Conservation (phyloP, 352 stramenopile genomes). For the Globisporangium viniferum region DNA sequence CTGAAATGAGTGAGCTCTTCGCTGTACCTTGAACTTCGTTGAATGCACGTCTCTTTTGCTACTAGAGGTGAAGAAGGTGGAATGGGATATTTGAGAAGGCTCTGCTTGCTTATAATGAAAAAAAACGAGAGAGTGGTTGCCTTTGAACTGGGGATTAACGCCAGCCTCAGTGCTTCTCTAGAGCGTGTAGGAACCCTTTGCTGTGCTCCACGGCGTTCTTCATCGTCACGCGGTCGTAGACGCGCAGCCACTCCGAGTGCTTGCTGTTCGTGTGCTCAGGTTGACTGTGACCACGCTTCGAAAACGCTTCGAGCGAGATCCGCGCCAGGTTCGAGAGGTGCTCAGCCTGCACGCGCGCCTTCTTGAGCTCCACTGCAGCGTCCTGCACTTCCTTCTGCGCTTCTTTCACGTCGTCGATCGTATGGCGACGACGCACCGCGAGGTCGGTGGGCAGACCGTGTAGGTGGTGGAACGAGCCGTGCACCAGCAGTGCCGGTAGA, state of each 20-base stretch:
- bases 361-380: conserved; percentile 67
- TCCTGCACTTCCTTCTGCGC: conserved; percentile 69
- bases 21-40: not conserved
- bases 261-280: conserved; percentile 6
- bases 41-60: not conserved
- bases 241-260: conserved; percentile 53
- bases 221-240: conserved; percentile 62
- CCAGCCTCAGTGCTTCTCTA: conserved; percentile 17
- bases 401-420: conserved; percentile 75
- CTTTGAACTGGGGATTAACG: not conserved
- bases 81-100: not conserved
- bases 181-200: conserved; percentile 43
- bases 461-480: conserved; percentile 11
- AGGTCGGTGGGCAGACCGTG: conserved; percentile 49
- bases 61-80: not conserved
- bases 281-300: conserved; percentile 20
- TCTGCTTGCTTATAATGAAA: not conserved
- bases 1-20: not conserved
- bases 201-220: conserved; percentile 67
- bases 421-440: conserved; percentile 64
- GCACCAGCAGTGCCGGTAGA: conserved; percentile 44
- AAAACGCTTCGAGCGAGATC: conserved; percentile 63
- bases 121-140: not conserved
- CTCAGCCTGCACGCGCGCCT: conserved; percentile 69
- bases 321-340: conserved; percentile 70